phyloP scores from a whole-genome alignment of 192 early-diverging fungal species.

The Coemansia sp. region DNA sequence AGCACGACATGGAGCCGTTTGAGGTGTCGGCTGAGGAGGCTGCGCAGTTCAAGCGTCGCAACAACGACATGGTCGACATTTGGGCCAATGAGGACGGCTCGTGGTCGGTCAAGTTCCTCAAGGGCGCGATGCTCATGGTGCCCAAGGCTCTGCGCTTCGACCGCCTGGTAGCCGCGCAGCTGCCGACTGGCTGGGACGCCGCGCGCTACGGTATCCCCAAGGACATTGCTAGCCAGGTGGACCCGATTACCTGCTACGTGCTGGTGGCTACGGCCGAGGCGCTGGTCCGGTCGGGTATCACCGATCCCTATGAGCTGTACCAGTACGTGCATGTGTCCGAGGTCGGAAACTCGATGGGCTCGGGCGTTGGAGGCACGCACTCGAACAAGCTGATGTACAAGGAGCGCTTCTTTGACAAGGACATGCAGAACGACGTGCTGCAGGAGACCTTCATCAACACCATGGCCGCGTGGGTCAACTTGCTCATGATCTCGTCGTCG shows the following conservation, averaged over 20 bases:
- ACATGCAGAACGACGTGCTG: conserved; percentile 87
- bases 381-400: conserved; percentile 78
- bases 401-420: conserved; percentile 76
- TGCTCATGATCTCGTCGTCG: conserved; percentile 89
- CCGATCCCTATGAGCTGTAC: conserved; percentile 98
- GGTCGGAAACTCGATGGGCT: conserved; percentile 87
- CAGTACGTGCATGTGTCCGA: conserved; percentile 92
- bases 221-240: conserved; percentile 90
- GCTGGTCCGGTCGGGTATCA: conserved; percentile 85
- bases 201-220: conserved; percentile 89
- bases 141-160: conserved; percentile 95
- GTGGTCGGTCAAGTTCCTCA: conserved; percentile 78
- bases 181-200: conserved; percentile 94
- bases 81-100: conserved; percentile 55
- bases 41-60: conserved; percentile 78
- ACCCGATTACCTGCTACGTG: conserved; percentile 86
- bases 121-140: conserved; percentile 84
- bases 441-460: conserved; percentile 82
- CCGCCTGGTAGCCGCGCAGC: conserved; percentile 84
- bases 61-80: conserved; percentile 72
- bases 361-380: conserved; percentile 86
- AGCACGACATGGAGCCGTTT: conserved; percentile 84
- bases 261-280: conserved; percentile 91
- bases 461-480: conserved; percentile 89
- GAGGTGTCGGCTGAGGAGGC: conserved; percentile 88